Evolutionary conservation across 257 asterid species (phyloP).

Genomic region (Rubia yunnanensis): DNA sequence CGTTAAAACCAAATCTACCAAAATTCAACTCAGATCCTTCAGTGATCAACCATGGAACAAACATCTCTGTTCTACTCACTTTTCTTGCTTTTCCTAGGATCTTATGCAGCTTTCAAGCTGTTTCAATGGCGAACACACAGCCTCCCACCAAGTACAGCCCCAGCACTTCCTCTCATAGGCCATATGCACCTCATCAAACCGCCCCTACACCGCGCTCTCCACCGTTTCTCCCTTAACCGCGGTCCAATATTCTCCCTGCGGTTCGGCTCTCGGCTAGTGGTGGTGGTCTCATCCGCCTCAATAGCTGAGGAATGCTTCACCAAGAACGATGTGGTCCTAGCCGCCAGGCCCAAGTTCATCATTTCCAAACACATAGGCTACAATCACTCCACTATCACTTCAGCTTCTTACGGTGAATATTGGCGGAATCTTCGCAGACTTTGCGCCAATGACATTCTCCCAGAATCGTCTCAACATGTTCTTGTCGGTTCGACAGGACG

Average conservation of each 20-base stretch:
- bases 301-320: not conserved
- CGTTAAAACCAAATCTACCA: too few relatives aligned
- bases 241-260: slow-evolving; percentile 9
- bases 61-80: not conserved
- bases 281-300: not conserved
- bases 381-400: not conserved
- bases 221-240: not conserved
- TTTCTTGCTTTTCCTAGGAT: not conserved
- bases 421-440: not conserved
- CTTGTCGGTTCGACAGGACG: slow-evolving; percentile 4
- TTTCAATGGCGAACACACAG: not conserved
- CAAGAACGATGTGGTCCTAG: slow-evolving; percentile 10
- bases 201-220: slow-evolving; percentile 5
- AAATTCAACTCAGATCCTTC: too few relatives aligned
- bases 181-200: slow-evolving; percentile 12
- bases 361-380: slow-evolving; percentile 1
- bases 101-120: not conserved
- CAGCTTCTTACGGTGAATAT: not conserved
- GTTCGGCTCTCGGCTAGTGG: slow-evolving; percentile 10
- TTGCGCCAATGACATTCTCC: slow-evolving; percentile 1
- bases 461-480: slow-evolving; percentile 3
- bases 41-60: not conserved
- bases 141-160: slow-evolving; percentile 8
- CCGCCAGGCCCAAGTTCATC: slow-evolving; percentile 7
- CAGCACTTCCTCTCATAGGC: slow-evolving; percentile 7